Evolutionary conservation across 2,329 filamentous ascomycete genomes (phyloP).

Genomic region (Clonostachys rhizophaga): DNA sequence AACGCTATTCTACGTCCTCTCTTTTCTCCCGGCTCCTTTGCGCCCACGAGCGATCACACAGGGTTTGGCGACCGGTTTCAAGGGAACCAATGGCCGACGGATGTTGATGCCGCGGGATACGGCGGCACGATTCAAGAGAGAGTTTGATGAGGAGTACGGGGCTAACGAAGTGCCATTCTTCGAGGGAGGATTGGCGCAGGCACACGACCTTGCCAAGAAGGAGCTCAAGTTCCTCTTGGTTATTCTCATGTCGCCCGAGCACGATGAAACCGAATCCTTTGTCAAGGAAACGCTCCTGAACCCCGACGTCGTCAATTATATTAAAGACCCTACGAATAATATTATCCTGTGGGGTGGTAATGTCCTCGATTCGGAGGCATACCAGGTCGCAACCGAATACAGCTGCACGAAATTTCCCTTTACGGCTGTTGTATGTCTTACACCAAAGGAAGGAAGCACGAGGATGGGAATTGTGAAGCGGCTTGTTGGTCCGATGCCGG

Average conservation of each 20-base stretch:
- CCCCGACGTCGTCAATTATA: constrained; percentile 66
- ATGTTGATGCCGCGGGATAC: constrained; percentile 82
- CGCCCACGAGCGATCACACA: constrained; percentile 51
- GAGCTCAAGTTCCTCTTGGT: constrained; percentile 91
- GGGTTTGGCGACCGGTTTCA: constrained; percentile 42
- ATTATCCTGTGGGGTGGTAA: constrained; percentile 91
- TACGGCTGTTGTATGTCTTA: constrained; percentile 79
- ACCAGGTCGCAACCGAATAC: constrained; percentile 84
- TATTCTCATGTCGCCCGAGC: constrained; percentile 83
- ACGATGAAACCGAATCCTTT: constrained; percentile 85
- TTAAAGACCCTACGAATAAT: constrained; percentile 72
- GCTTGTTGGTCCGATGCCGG: constrained; percentile 65
- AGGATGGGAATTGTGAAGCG: constrained; percentile 88
- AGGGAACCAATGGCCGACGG: constrained; percentile 65
- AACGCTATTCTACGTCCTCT: constrained; percentile 71
- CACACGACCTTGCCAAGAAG: constrained; percentile 82
- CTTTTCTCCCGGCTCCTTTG: constrained; percentile 69
- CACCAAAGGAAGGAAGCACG: constrained; percentile 75
- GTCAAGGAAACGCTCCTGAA: constrained; percentile 77
- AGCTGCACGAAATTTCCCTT: constrained; percentile 93
- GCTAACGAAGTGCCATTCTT: constrained; percentile 68
- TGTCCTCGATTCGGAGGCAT: constrained; percentile 88
- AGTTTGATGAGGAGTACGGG: constrained; percentile 94
- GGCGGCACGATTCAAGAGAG: constrained; percentile 80
- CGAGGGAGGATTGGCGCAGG: constrained; percentile 88